phyloP scores from a whole-genome alignment of 257 asterid species.

The Solanum piurae region DNA sequence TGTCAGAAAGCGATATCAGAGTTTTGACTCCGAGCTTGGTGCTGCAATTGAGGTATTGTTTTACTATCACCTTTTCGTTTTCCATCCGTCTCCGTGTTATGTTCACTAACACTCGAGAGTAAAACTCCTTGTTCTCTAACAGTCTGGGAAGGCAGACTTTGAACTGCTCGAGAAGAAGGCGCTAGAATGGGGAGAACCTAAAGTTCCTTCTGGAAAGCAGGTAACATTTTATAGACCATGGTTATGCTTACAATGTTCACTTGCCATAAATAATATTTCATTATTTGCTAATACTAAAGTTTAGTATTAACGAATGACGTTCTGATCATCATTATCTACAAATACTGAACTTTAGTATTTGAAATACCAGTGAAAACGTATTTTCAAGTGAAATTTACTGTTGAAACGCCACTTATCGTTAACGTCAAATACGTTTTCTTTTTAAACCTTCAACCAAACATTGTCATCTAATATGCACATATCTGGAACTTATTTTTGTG shows the following conservation, averaged over 20 bases:
- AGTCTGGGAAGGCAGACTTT: slow-evolving; percentile 94
- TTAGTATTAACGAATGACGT: neutral
- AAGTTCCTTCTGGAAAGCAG: slow-evolving; percentile 86
- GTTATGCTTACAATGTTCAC: neutral
- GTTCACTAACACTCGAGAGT: neutral
- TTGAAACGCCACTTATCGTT: neutral
- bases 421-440: neutral
- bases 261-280: neutral
- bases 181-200: slow-evolving; percentile 77
- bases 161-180: slow-evolving; percentile 83
- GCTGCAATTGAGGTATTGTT: slow-evolving; percentile 62
- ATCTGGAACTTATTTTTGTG: neutral
- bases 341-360: neutral
- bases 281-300: neutral
- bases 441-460: neutral
- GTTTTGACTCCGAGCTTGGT: slow-evolving; percentile 81
- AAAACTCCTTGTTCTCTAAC: neutral
- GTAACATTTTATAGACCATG: neutral
- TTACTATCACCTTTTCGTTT: neutral
- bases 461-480: neutral
- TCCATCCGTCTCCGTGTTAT: neutral
- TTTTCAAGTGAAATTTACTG: neutral
- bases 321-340: neutral
- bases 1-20: slow-evolving; percentile 72
- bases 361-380: neutral